These are phyloP conservation scores for Boletellus ananas DNA, from an alignment of 768 basidiomycete genomes.

Conservation along the genomic window DNA sequence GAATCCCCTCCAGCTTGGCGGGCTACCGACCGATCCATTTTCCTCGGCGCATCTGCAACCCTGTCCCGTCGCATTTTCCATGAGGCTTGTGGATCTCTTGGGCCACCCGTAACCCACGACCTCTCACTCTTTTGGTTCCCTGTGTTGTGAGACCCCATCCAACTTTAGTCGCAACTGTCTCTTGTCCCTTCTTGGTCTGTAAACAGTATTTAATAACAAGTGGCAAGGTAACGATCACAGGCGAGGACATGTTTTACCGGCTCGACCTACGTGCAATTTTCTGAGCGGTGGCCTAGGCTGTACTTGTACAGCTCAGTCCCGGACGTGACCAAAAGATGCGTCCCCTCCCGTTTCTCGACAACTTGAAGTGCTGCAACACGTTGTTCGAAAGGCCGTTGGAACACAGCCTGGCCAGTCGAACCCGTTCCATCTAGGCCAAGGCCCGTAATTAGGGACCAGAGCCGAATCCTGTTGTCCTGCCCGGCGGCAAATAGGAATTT, in stretches of 20 bases:
- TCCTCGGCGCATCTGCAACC: conserved; percentile 2
- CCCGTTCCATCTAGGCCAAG: conserved; percentile 14
- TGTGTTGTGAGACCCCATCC: background rate
- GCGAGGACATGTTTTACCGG: background rate
- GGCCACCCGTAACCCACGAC: background rate
- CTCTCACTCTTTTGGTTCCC: background rate
- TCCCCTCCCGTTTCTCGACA: conserved; percentile 36
- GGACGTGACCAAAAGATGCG: conserved; percentile 52
- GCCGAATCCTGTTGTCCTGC: conserved; percentile 58
- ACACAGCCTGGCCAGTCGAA: conserved; percentile 21
- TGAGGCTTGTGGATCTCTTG: conserved; percentile 18
- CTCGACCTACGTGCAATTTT: background rate
- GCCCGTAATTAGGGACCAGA: conserved; percentile 66
- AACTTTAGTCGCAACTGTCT: background rate
- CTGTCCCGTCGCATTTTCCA: conserved; percentile 20
- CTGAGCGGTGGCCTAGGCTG: conserved; percentile 42
- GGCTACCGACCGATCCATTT: background rate
- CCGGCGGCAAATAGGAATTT: conserved; percentile 68
- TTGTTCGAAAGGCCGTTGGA: conserved; percentile 34
- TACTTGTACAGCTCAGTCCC: conserved; percentile 46
- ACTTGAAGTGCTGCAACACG: conserved; percentile 50
- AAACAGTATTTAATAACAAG: conserved; percentile 2
- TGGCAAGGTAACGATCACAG: background rate
- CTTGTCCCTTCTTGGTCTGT: conserved; percentile 10
- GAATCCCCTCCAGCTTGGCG: background rate